These are phyloP conservation scores for Taphrina pruni DNA, from an alignment of 1,139 yeast genomes.

Conservation along the genomic window DNA sequence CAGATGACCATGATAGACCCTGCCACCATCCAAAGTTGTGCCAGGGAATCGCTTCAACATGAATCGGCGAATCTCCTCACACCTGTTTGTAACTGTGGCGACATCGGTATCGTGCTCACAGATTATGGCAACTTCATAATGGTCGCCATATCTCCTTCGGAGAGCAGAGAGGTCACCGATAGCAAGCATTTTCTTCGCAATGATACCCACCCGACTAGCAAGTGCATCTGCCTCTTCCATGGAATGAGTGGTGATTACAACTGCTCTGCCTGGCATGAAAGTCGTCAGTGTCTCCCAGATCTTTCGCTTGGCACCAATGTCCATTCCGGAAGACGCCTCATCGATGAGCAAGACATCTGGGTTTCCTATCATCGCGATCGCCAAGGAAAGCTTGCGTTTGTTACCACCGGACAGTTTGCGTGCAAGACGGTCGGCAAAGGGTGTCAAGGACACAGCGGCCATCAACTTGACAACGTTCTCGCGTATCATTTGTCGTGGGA, in stretches of 20 bases:
- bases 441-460: constrained; percentile 52
- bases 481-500: constrained; percentile 77
- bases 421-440: constrained; percentile 51
- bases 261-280: constrained; percentile 51
- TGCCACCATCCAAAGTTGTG: constrained; percentile 12
- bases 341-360: constrained; percentile 87
- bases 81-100: constrained; percentile 1
- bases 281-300: constrained; percentile 53
- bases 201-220: constrained; percentile 53
- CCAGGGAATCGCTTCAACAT: constrained; percentile 16
- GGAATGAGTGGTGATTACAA: constrained; percentile 53
- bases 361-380: constrained; percentile 94
- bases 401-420: constrained; percentile 87
- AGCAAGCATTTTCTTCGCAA: constrained; percentile 51
- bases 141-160: constrained; percentile 22
- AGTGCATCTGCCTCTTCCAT: constrained; percentile 55
- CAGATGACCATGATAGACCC: constrained; percentile 21
- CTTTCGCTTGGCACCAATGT: constrained; percentile 62
- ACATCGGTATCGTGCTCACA: constrained; percentile 48
- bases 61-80: constrained; percentile 11
- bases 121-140: constrained; percentile 24
- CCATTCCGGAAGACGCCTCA: constrained; percentile 93
- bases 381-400: constrained; percentile 95
- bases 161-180: constrained; percentile 48
- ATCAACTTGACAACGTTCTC: constrained; percentile 77